phyloP scores from a whole-genome alignment of 2,329 filamentous ascomycete genomes.

The Sporothrix sp. region DNA sequence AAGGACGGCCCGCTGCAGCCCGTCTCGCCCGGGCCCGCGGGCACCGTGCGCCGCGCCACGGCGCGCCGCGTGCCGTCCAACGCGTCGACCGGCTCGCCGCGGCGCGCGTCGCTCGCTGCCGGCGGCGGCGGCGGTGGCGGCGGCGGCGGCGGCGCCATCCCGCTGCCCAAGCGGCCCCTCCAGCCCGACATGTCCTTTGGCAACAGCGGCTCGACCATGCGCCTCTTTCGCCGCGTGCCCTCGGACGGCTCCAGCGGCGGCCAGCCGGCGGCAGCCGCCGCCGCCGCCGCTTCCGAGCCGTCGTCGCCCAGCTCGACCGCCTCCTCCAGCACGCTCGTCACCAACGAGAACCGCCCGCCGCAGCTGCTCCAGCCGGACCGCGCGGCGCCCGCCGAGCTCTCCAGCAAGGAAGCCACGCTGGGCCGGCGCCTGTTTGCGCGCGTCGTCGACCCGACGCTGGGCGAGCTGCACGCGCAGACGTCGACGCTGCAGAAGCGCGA shows the following conservation, averaged over 20 bases:
- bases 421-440: slow-evolving; percentile 75
- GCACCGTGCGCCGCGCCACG: slow-evolving; percentile 53
- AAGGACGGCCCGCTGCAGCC: slow-evolving; percentile 51
- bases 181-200: slow-evolving; percentile 89
- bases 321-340: slow-evolving; percentile 24
- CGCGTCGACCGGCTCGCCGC: slow-evolving; percentile 21
- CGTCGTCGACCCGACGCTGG: slow-evolving; percentile 70
- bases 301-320: slow-evolving; percentile 26
- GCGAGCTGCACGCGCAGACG: slow-evolving; percentile 78
- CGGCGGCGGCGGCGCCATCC: too few relatives aligned
- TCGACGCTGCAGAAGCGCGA: slow-evolving; percentile 60
- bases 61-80: slow-evolving; percentile 38
- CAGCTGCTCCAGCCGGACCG: slow-evolving; percentile 21
- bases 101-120: slow-evolving; percentile 6
- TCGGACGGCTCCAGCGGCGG: slow-evolving; percentile 53
- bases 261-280: slow-evolving; percentile 26
- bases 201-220: slow-evolving; percentile 83
- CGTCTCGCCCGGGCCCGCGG: slow-evolving; percentile 38
- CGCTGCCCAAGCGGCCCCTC: slow-evolving; percentile 63
- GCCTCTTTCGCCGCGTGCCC: slow-evolving; percentile 76
- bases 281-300: too few relatives aligned
- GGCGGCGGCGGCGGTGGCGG: slow-evolving; percentile 29
- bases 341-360: slow-evolving; percentile 57
- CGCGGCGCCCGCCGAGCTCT: slow-evolving; percentile 37
- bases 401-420: slow-evolving; percentile 71